These are phyloP conservation scores for Pecoramyces ruminantium DNA, from an alignment of 192 early-diverging fungal species.

Conservation along the genomic window DNA sequence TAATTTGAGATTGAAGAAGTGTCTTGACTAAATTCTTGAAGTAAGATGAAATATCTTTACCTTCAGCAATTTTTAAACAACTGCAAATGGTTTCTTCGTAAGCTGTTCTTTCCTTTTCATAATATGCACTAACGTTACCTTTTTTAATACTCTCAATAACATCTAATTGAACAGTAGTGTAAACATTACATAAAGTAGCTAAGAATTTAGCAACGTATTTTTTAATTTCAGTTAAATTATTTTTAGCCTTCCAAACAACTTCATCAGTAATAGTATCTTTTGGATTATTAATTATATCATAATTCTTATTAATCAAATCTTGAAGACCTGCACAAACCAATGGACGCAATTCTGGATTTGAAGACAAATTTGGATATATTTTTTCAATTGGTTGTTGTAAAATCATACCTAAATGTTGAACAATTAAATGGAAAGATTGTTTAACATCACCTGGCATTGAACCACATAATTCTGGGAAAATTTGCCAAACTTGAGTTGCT, in stretches of 20 bases:
- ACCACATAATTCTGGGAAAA: slow-evolving; percentile 65
- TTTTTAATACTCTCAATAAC: slow-evolving; percentile 19
- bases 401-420: slow-evolving; percentile 55
- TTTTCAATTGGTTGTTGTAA: slow-evolving; percentile 23
- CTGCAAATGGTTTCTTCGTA: slow-evolving; percentile 19
- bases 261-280: background rate
- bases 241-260: slow-evolving; percentile 3
- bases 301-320: slow-evolving; percentile 22
- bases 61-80: slow-evolving; percentile 25
- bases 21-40: slow-evolving; percentile 28
- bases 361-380: slow-evolving; percentile 15
- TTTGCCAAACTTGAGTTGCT: slow-evolving; percentile 70
- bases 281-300: background rate
- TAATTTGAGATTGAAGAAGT: slow-evolving; percentile 17
- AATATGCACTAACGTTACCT: slow-evolving; percentile 3
- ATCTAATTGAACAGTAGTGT: slow-evolving; percentile 11
- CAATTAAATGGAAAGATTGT: slow-evolving; percentile 21
- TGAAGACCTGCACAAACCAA: slow-evolving; percentile 58
- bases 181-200: slow-evolving; percentile 27
- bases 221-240: slow-evolving; percentile 9
- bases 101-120: slow-evolving; percentile 21
- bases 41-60: slow-evolving; percentile 16
- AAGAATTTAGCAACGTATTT: slow-evolving; percentile 20
- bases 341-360: slow-evolving; percentile 56
- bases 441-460: slow-evolving; percentile 60